phyloP scores from a whole-genome alignment of 2,329 filamentous ascomycete species.

The Neofusicoccum umdonicola region DNA sequence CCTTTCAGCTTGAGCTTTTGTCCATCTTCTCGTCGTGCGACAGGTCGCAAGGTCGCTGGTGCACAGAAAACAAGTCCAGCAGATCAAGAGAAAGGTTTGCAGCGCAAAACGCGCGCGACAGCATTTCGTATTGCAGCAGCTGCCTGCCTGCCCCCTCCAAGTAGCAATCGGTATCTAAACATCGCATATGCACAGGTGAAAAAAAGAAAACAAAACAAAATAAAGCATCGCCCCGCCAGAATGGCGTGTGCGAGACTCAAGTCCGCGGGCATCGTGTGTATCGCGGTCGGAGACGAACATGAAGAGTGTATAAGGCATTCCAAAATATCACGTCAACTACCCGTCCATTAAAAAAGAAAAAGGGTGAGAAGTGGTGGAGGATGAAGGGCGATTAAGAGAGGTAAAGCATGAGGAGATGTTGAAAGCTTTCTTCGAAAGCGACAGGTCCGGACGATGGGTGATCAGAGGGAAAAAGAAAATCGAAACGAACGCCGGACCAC shows the following conservation, averaged over 20 bases:
- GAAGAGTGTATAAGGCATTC: not conserved
- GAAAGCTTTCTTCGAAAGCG: not conserved
- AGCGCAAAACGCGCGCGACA: not conserved
- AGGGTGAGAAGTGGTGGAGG: not conserved
- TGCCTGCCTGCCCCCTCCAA: not conserved
- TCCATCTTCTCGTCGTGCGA: too few species aligned
- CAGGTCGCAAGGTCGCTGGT: too few species aligned
- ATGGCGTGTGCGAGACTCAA: not conserved
- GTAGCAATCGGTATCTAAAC: conserved; percentile 7
- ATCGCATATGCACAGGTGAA: not conserved
- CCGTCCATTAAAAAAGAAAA: not conserved
- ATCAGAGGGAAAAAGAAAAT: not conserved
- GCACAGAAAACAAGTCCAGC: not conserved
- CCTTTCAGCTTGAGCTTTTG: too few species aligned
- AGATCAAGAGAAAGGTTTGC: not conserved
- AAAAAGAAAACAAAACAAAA: not conserved
- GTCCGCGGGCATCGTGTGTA: not conserved
- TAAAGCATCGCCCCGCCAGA: not conserved
- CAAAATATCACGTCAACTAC: not conserved
- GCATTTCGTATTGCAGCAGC: not conserved
- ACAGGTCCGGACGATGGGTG: not conserved
- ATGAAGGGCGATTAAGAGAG: not conserved
- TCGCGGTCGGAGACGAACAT: not conserved
- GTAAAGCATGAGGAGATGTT: not conserved
- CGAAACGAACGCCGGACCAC: not conserved